Evolutionary conservation across 2,329 filamentous ascomycete species (phyloP), one percentile per base, ranked within the genome.

Genomic region (Bipolaris sorokiniana): DNA sequence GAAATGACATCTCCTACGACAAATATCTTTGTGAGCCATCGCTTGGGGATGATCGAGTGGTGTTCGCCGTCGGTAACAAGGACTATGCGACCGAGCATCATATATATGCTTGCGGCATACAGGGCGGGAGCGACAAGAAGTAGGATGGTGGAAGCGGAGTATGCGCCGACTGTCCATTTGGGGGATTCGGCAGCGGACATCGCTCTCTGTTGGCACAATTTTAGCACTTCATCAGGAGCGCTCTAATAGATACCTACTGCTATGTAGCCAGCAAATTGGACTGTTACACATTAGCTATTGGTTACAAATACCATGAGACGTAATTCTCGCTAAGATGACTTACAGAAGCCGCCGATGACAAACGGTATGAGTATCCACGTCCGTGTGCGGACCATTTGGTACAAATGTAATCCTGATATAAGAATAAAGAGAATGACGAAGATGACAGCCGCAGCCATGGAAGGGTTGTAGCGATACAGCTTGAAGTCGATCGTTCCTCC

Each of bases 21-120:
- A 57, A 87, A 87, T 34, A 82, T 75, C 51, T 79, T 82, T 3
- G 84, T 86, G 5, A 86, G 69, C 77, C 80, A 81, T 7, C 57
- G 75, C 1, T 75, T 70, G 1, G 72, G 64, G 41, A 84, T 75
- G 18, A 83, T 57, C 0, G 81, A 79, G 61, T 78, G 73, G 0
- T 71, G 54, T n/a, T 78, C 73, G 2, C 77, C 81, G 18, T 80
- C 72, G 3, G 80, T 72, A 45, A 75, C 72, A 13, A 57, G 51
- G n/a, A 81, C 76, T 23, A 81, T 63, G 20, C 79, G 76, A 7
- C 78, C 73, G 15, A 81, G 75, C 1, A 76, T 77, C 78, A 82
- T 81, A 70, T 82, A 82, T 44, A 82, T 71, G 4, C 78, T 78
- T 1, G 79, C 80, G 3, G 80, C 80, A 61, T 81, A 80, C 37